Base-by-base conservation (phyloP, 129 eudicot genomes). In the Gnaphalium uliginosum region DNA sequence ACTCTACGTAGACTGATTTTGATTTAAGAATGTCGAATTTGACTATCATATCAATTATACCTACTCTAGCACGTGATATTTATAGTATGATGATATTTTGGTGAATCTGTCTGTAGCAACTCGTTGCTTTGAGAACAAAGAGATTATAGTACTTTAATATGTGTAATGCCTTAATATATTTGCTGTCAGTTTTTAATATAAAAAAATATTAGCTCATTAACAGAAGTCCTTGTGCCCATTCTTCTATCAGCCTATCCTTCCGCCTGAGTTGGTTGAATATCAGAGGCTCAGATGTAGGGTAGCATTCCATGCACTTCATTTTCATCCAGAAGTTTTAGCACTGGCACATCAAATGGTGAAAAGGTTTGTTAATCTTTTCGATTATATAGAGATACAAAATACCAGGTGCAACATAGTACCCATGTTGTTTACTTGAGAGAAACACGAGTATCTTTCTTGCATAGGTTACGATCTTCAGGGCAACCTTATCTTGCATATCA, bases 281-380 rank as follows among this genome's bases (percentile, higher is more conserved):
- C 97, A 90, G 79, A 88, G 98, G 88, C 97, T 94, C 74, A 87
- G 98, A 85, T 94, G 98, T 76, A 89, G 98, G 72, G 97, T 88
- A 58, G 96, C 97, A 71, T 94, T 90, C 83, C 91, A 88, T 15
- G 98, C 96, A 19, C 97, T 94, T 60, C 96, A 83, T 54, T 90
- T 94, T 66, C 96, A 96, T 41, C 79, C 93, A 56, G 97, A 89
- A 79, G 87, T 94, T 74, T 46, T 82, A 48, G 85, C 79, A 58
- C 85, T 89, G 67, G 97, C 93, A 8, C 86, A 81, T 35, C 72
- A 64, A 68, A 85, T 94, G 88, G 88, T 94, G 84, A 82, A 85
- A 85, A 94, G 96, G 98, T 83, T 37, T 78, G 71, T 48, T 37
- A 22, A 75, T 66, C 41, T 76, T 6, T 72, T 32, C 51, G 35